Percentiles rank a stretch among this genome's conserved stretches.
phyloP scores from a whole-genome alignment of 768 basidiomycete genomes.

The Rhizopogon vinicolor region DNA sequence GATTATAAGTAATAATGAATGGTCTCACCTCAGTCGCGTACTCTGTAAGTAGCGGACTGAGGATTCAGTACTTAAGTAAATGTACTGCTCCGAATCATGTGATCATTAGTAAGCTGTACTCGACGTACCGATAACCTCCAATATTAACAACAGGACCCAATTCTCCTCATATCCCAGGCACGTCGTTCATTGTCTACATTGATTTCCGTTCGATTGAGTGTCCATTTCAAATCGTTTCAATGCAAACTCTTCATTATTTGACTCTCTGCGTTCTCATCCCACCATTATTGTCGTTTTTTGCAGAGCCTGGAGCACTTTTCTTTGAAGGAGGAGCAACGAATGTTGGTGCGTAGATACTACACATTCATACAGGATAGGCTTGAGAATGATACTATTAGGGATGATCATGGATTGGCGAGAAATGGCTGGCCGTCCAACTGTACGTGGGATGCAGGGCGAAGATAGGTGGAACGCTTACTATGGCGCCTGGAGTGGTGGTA shows the following conservation, averaged over 20 bases:
- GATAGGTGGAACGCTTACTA: constrained; percentile 62
- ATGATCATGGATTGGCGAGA: constrained; percentile 99
- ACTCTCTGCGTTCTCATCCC: constrained; percentile 81
- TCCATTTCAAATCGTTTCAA: constrained; percentile 71
- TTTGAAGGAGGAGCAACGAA: constrained; percentile 83
- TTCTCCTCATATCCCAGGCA: constrained; percentile 85
- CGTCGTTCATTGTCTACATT: not conserved
- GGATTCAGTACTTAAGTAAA: too few relatives aligned
- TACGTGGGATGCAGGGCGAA: constrained; percentile 58
- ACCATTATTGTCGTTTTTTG: constrained; percentile 69
- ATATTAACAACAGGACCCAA: constrained; percentile 37
- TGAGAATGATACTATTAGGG: constrained; percentile 33
- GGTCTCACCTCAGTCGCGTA: too few relatives aligned
- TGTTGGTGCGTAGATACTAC: constrained; percentile 49
- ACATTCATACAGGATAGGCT: not conserved
- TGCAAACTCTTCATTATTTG: constrained; percentile 93
- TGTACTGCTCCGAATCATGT: too few relatives aligned
- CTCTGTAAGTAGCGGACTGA: too few relatives aligned
- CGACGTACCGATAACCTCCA: too few relatives aligned
- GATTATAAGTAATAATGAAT: too few relatives aligned
- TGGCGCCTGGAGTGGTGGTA: constrained; percentile 79
- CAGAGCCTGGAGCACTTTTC: constrained; percentile 61
- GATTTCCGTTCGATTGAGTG: not conserved
- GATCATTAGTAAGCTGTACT: too few relatives aligned
- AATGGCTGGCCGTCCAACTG: constrained; percentile 82